These are phyloP conservation scores for Colletotrichum kahawae DNA, from an alignment of 2,329 filamentous ascomycete genomes.

Conservation along the genomic window DNA sequence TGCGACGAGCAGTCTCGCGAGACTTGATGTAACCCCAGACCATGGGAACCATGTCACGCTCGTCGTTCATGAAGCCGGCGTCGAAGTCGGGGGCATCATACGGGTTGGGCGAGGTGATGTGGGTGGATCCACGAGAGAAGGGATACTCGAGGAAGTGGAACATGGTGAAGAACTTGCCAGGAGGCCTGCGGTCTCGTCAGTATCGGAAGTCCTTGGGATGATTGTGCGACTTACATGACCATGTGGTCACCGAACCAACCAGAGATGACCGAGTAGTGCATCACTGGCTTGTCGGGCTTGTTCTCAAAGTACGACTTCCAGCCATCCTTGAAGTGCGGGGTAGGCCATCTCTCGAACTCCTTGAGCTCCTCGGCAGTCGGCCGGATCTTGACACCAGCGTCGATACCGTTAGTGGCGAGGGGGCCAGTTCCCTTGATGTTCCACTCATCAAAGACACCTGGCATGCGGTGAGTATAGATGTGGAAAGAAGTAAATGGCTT, in stretches of 20 bases:
- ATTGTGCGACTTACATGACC: conserved; percentile 50
- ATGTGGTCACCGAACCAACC: conserved; percentile 69
- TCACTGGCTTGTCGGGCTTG: conserved; percentile 85
- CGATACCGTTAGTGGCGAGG: conserved; percentile 78
- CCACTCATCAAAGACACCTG: conserved; percentile 77
- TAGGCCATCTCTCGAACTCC: conserved; percentile 75
- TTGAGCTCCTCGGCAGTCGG: conserved; percentile 72
- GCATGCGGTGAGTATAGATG: not conserved
- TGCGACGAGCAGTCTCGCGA: conserved; percentile 78
- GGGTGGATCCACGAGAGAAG: conserved; percentile 74
- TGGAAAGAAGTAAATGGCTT: too few relatives aligned
- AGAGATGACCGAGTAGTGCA: conserved; percentile 82
- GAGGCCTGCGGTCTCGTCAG: conserved; percentile 62
- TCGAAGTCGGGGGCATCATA: conserved; percentile 82
- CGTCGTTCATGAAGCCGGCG: conserved; percentile 84
- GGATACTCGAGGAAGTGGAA: conserved; percentile 83
- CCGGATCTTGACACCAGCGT: conserved; percentile 79
- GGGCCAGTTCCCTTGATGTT: conserved; percentile 80
- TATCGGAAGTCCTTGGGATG: conserved; percentile 22
- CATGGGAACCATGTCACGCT: conserved; percentile 83
- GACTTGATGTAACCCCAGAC: conserved; percentile 87
- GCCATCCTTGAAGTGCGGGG: conserved; percentile 73
- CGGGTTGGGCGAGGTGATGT: conserved; percentile 73
- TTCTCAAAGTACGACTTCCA: conserved; percentile 86
- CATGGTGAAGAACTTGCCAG: conserved; percentile 84